A percentile compares a stretch with the other conserved stretches of the same genome.
phyloP scores from a whole-genome alignment of 129 eudicot species.

The Centella asiatica region DNA sequence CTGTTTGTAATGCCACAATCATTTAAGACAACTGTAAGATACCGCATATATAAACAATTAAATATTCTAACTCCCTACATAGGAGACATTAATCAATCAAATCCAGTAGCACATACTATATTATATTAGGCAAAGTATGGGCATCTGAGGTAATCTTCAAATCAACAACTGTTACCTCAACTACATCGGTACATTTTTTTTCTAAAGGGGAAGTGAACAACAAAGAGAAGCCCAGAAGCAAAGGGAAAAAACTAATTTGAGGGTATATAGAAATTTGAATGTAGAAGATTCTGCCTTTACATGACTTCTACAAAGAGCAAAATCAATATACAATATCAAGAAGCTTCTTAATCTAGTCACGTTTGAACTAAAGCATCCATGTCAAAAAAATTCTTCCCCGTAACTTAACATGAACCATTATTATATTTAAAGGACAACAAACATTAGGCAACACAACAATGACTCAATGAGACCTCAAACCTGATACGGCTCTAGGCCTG shows the following conservation, averaged over 20 bases:
- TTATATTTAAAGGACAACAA: neutral
- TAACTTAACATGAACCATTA: too few species aligned
- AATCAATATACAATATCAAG: neutral
- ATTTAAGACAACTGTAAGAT: neutral
- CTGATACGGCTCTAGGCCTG: slow-evolving; percentile 61
- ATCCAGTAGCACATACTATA: too few species aligned
- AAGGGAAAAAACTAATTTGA: too few species aligned
- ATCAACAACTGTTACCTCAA: neutral
- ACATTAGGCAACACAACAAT: neutral
- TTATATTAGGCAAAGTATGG: neutral
- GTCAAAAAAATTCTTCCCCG: neutral
- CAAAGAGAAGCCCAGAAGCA: neutral
- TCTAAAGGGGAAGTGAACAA: neutral
- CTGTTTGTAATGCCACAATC: slow-evolving; percentile 21
- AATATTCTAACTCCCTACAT: neutral
- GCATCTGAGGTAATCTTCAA: neutral
- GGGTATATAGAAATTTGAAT: too few species aligned
- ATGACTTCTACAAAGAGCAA: neutral
- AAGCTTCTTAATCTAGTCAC: neutral
- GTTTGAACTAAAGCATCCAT: neutral
- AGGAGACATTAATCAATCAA: neutral
- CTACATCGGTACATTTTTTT: neutral
- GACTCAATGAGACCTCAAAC: slow-evolving; percentile 22
- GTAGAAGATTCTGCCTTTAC: neutral
- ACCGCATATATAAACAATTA: neutral